Evolutionary conservation across 2,329 filamentous ascomycete genomes (phyloP).

Genomic region (Cryphonectria carpinicola): DNA sequence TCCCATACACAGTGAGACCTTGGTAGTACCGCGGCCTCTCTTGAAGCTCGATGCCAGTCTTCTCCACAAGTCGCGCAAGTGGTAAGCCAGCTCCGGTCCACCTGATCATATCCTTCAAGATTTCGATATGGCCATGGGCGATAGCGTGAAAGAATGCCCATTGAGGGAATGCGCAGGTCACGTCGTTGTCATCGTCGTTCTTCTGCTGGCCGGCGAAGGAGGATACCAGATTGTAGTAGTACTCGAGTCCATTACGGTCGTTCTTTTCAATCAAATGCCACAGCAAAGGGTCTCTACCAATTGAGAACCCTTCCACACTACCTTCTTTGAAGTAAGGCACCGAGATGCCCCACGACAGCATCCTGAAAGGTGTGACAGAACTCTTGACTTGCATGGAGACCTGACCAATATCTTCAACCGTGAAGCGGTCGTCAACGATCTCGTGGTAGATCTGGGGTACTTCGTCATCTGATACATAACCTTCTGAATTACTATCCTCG

Average conservation of each 20-base stretch:
- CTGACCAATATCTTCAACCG: constrained; percentile 75
- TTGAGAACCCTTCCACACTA: constrained; percentile 33
- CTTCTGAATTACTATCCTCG: constrained; percentile 44
- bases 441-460: constrained; percentile 54
- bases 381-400: constrained; percentile 72
- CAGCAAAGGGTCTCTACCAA: constrained; percentile 39
- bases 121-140: constrained; percentile 52
- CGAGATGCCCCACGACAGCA: neutral
- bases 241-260: constrained; percentile 57
- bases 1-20: constrained; percentile 75
- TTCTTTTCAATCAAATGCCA: constrained; percentile 55
- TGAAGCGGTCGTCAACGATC: constrained; percentile 69
- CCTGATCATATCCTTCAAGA: constrained; percentile 68
- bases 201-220: constrained; percentile 47
- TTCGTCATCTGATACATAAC: constrained; percentile 38
- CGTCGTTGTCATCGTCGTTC: constrained; percentile 36
- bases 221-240: constrained; percentile 59
- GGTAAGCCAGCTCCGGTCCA: constrained; percentile 71
- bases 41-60: constrained; percentile 64
- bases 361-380: constrained; percentile 50
- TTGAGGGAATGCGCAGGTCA: constrained; percentile 46
- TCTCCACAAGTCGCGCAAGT: constrained; percentile 67
- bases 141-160: constrained; percentile 50
- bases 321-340: constrained; percentile 36
- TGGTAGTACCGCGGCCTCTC: constrained; percentile 75